phyloP scores from a whole-genome alignment of 2,329 filamentous ascomycete genomes.

The Colletotrichum sp. region DNA sequence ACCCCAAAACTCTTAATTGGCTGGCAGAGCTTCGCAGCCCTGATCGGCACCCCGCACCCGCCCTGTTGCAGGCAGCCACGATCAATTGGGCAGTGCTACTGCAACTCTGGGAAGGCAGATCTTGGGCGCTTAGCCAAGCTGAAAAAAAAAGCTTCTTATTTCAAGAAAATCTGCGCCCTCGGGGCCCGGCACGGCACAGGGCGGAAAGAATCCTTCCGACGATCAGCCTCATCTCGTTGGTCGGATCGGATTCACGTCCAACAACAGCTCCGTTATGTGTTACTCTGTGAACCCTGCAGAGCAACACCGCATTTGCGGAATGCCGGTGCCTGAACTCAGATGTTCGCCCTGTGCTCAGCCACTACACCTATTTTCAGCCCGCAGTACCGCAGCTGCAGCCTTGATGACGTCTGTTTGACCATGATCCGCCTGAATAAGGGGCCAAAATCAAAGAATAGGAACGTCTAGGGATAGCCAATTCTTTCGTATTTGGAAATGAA shows the following conservation, averaged over 20 bases:
- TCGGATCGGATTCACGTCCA: neutral
- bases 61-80: neutral
- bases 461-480: neutral
- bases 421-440: neutral
- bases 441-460: neutral
- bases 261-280: neutral
- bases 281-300: neutral
- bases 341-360: neutral
- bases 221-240: neutral
- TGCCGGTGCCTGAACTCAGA: neutral
- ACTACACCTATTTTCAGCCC: neutral
- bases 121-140: neutral
- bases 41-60: neutral
- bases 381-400: neutral
- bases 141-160: neutral
- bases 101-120: neutral
- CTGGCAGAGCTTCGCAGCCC: neutral
- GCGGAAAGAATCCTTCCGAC: neutral
- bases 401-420: neutral
- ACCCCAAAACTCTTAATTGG: neutral
- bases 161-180: neutral
- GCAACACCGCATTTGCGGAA: neutral
- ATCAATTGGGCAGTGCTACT: neutral
- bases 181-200: neutral
- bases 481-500: neutral